A percentile compares a stretch with the other conserved stretches of the same genome.
These are phyloP conservation scores for Arxiozyma slooffiae DNA, from an alignment of 1,139 yeast genomes.

Conservation along the genomic window DNA sequence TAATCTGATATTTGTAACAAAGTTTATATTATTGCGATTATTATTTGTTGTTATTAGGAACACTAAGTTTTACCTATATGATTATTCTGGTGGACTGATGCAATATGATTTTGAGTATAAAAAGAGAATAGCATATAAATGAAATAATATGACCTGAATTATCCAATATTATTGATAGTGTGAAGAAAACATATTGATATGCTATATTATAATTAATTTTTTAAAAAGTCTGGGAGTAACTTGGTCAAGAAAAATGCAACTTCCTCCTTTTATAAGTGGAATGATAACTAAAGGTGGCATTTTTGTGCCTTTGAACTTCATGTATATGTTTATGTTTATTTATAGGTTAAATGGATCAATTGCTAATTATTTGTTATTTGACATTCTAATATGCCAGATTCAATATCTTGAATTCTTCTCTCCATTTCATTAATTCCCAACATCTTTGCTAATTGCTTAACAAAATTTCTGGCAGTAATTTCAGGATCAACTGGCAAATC, in stretches of 20 bases:
- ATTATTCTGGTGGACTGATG: conserved; percentile 8
- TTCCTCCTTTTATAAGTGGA: conserved; percentile 22
- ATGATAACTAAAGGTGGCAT: conserved; percentile 24
- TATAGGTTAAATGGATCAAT: not conserved
- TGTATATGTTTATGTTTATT: not conserved
- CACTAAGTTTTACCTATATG: conserved; percentile 22
- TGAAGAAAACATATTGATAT: conserved; percentile 30
- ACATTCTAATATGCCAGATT: conserved; percentile 6
- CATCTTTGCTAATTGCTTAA: conserved; percentile 42
- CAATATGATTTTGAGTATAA: conserved; percentile 3
- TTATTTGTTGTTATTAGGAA: conserved; percentile 15
- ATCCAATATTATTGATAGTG: conserved; percentile 32
- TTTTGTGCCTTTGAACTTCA: conserved; percentile 24
- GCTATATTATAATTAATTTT: conserved; percentile 25
- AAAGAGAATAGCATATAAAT: conserved; percentile 29
- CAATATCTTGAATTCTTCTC: conserved; percentile 29
- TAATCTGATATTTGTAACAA: not conserved
- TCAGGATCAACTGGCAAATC: conserved; percentile 25
- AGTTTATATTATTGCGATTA: too few relatives aligned
- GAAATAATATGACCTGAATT: conserved; percentile 33
- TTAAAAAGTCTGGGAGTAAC: conserved; percentile 29
- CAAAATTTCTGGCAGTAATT: conserved; percentile 44
- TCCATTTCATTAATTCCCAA: conserved; percentile 42
- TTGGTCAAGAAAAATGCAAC: conserved; percentile 9
- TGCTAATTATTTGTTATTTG: not conserved